Percentiles rank a stretch among this genome's conserved stretches.
Conservation (phyloP, 164 flowering plant species). For the Protea cynaroides region DNA sequence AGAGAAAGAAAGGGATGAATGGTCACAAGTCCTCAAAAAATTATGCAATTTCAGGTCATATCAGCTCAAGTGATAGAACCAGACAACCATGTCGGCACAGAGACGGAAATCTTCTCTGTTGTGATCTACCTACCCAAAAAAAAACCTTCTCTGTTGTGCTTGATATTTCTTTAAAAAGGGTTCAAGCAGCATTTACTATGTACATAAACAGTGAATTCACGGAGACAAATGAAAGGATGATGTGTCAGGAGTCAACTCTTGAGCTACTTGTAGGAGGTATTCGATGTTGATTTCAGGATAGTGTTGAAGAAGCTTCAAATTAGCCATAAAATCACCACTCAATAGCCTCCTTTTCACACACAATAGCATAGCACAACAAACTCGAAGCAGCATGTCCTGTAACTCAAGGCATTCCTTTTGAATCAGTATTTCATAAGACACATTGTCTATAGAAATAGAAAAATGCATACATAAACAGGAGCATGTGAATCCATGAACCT, state of each 20-base stretch:
- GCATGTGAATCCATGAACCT: too few relatives aligned
- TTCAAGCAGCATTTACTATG: not conserved
- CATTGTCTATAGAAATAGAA: too few relatives aligned
- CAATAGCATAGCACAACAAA: slow-evolving; percentile 67
- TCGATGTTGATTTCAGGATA: slow-evolving; percentile 56
- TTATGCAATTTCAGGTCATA: not conserved
- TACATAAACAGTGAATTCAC: slow-evolving; percentile 10
- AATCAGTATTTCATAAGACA: not conserved
- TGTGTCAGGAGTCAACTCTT: slow-evolving; percentile 32
- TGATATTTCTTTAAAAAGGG: not conserved
- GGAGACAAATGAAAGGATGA: slow-evolving; percentile 28
- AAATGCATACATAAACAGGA: not conserved
- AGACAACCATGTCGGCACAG: not conserved
- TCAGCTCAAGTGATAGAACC: not conserved
- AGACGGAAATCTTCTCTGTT: not conserved
- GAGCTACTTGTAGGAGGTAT: slow-evolving; percentile 53
- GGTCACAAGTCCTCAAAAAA: too few relatives aligned
- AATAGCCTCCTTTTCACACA: slow-evolving; percentile 46
- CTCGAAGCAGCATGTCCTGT: slow-evolving; percentile 68
- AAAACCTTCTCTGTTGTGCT: not conserved
- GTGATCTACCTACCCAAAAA: too few relatives aligned
- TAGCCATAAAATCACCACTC: slow-evolving; percentile 53
- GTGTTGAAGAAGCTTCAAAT: slow-evolving; percentile 60
- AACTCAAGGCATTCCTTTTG: not conserved
- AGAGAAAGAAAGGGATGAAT: too few relatives aligned